Evolutionary conservation across 1,284 basidiomycete species (phyloP).

Genomic region (Ceratorhiza oryzae-sativae): DNA sequence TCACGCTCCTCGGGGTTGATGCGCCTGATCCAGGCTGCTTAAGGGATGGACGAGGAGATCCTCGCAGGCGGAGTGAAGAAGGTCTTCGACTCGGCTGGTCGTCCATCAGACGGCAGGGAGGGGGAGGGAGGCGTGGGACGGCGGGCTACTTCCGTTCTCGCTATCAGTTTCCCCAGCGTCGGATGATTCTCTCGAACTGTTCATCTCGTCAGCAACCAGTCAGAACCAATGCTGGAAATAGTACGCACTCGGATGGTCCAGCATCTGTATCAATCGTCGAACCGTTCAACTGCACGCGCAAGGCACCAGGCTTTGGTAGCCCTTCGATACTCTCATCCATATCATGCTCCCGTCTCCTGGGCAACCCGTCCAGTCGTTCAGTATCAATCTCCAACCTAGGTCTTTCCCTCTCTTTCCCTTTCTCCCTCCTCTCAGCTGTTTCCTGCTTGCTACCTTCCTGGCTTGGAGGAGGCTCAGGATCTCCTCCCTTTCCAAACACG

Average conservation of each 20-base stretch:
- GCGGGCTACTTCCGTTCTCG: slow-evolving; percentile 5
- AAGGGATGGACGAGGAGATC: slow-evolving; percentile 16
- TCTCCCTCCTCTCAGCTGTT: neutral
- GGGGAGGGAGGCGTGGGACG: slow-evolving; percentile 19
- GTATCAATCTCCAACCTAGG: neutral
- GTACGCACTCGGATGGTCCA: slow-evolving; percentile 6
- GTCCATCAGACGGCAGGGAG: slow-evolving; percentile 22
- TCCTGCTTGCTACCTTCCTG: neutral
- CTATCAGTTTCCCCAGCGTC: neutral
- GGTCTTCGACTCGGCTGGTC: slow-evolving; percentile 10
- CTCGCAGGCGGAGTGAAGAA: slow-evolving; percentile 4
- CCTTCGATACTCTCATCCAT: neutral
- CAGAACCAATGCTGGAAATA: neutral
- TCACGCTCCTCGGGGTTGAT: slow-evolving; percentile 23
- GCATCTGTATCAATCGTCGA: slow-evolving; percentile 17
- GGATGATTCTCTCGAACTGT: neutral
- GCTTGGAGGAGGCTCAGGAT: slow-evolving; percentile 15
- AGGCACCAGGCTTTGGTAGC: slow-evolving; percentile 6
- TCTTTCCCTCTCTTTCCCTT: neutral
- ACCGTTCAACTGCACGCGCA: slow-evolving; percentile 26
- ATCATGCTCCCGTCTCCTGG: neutral
- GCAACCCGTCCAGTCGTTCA: neutral
- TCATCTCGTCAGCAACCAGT: neutral
- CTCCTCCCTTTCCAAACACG: slow-evolving; percentile 17
- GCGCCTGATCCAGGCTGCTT: slow-evolving; percentile 25